Base-by-base conservation (phyloP, 2,329 filamentous ascomycete species). In the Beauveria sp. region DNA sequence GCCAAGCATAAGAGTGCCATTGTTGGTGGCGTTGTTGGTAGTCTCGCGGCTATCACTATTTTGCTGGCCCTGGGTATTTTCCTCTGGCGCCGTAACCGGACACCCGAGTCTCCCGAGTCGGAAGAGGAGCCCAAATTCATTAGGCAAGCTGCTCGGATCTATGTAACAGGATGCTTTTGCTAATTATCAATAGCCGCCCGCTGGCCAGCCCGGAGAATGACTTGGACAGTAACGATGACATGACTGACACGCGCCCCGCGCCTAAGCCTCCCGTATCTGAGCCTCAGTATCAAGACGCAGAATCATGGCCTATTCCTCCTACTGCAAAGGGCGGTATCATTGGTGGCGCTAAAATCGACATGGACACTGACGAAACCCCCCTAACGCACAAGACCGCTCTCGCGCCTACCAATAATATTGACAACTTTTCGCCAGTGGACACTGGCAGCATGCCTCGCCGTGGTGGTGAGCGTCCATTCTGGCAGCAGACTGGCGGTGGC, bases 11-110 rank as follows among this genome's bases (percentile, higher is more conserved):
- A 76, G 0, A 80, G 79, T 1, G 79, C 79, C 45, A 83, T 85
- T 40, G 76, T 85, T 3, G 83, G 83, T 28, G 83, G 80, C 14
- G 77, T 76, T 18, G 75, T 86, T 46, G 78, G 80, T n/a, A 81
- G 80, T 18, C 72, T 82, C 0, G 81, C 79, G 5, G 75, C 75
- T 3, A 64, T 83, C 1, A 70, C 77, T 9, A 73, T 76, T 7
- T 64, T 83, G 7, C 64, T 76, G 6, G 75, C 75, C 0, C 64
- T 83, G 0, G 70, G 68, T 22, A 67, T 81, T 56, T 82, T 76
- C 66, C 71, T 80, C 56, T 71, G 77, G 68, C 76, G 77, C 52
- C 77, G 77, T 43, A 76, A 74, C 55, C 74, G 72, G 57, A 31
- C 34, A 16, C 24, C 58, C 12, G 22, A 34, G 8, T 16, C 42